A percentile compares a stretch with the other conserved stretches of the same genome.
These are phyloP conservation scores for Chlamydomonas sp. DNA, from an alignment of 139 green algal species.

Conservation along the genomic window DNA sequence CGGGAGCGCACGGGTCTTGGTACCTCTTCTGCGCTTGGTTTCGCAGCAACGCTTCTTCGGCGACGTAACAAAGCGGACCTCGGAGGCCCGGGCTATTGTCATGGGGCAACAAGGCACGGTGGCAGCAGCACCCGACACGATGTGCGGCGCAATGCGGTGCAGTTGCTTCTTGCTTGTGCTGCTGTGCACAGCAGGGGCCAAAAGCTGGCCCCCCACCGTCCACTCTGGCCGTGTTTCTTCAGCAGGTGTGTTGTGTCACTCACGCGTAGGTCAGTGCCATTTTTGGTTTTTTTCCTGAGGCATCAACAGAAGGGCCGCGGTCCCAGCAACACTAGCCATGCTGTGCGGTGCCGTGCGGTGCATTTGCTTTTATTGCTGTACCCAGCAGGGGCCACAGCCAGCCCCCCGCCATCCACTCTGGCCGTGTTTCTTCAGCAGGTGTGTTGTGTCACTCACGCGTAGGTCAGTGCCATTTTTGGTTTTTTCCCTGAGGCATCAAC, in stretches of 20 bases:
- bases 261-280: slow-evolving; percentile 3
- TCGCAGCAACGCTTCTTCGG: no score
- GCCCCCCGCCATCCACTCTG: no score
- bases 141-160: not conserved
- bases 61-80: no score
- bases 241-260: slow-evolving; percentile 9
- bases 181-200: not conserved
- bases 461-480: slow-evolving; percentile 18
- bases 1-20: no score
- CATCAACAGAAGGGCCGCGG: not conserved
- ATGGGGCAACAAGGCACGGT: no score
- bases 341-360: no score
- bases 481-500: not conserved
- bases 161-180: not conserved
- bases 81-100: no score
- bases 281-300: slow-evolving; percentile 21
- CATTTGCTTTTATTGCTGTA: no score
- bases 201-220: not conserved
- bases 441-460: slow-evolving; percentile 2
- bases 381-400: no score
- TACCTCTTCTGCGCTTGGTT: no score
- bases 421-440: not conserved
- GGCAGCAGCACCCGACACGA: no score
- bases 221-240: not conserved
- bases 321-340: not conserved